Conservation (phyloP, 2,329 filamentous ascomycete species). For the Pseudocercospora eumusae region DNA sequence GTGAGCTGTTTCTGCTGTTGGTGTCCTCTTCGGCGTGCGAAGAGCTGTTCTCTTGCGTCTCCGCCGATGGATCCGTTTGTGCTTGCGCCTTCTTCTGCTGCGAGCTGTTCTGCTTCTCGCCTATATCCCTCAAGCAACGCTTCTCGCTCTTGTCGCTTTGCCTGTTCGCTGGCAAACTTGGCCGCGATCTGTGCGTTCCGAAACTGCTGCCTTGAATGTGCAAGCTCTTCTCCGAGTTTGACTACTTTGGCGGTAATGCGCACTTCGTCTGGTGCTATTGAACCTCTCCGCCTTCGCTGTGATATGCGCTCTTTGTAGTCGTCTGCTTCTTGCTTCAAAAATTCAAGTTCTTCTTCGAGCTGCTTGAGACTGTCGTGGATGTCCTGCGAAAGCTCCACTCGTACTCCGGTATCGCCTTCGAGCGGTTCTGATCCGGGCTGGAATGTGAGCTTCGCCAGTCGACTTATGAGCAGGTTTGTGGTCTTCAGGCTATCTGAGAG, state of each 20-base stretch:
- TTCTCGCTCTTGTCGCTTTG: conserved; percentile 74
- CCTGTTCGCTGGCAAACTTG: conserved; percentile 70
- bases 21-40: conserved; percentile 39
- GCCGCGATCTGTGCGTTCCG: conserved; percentile 79
- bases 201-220: conserved; percentile 67
- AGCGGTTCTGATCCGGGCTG: conserved; percentile 62
- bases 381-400: conserved; percentile 74
- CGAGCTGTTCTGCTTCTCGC: conserved; percentile 45
- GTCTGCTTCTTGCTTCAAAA: conserved; percentile 74
- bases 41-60: conserved; percentile 40
- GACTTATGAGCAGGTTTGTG: conserved; percentile 57
- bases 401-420: conserved; percentile 57
- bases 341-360: conserved; percentile 79
- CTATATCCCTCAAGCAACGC: conserved; percentile 27
- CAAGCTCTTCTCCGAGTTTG: conserved; percentile 69
- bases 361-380: conserved; percentile 77
- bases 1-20: conserved; percentile 55
- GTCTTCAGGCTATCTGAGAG: conserved; percentile 58
- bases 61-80: conserved; percentile 32
- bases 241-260: conserved; percentile 67
- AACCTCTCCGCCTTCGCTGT: conserved; percentile 41
- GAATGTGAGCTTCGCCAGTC: conserved; percentile 61
- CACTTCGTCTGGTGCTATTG: conserved; percentile 45
- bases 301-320: conserved; percentile 55
- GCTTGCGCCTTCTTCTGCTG: conserved; percentile 27